Conservation (phyloP, 306 rosid genomes). For the Ormosia semicastrata region DNA sequence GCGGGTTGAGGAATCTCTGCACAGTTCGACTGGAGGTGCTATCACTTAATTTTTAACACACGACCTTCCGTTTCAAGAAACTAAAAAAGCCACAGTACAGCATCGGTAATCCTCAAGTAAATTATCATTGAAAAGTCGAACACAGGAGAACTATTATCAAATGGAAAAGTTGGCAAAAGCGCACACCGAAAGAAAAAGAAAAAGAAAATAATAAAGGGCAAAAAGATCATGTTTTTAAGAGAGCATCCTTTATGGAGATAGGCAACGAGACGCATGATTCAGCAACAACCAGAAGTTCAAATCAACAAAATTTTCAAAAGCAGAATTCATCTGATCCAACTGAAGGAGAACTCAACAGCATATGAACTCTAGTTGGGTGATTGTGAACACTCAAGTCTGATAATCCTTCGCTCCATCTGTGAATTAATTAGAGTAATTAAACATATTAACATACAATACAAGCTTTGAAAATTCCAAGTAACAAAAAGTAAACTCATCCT, state of each 20-base stretch:
- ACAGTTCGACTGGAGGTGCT: neutral
- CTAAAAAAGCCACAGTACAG: neutral
- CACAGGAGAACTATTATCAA: neutral
- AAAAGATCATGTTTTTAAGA: neutral
- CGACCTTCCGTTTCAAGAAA: neutral
- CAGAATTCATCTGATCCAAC: neutral
- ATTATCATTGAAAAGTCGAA: neutral
- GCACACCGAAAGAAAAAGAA: neutral
- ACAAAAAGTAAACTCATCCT: neutral
- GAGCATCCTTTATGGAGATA: neutral
- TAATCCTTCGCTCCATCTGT: constrained; percentile 58
- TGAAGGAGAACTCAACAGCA: neutral
- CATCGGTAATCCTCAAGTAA: neutral
- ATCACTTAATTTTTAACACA: neutral
- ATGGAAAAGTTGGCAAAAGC: neutral
- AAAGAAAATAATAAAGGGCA: neutral
- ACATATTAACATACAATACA: neutral
- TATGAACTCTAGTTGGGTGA: constrained; percentile 10
- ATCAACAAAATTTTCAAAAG: neutral
- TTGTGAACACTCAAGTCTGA: constrained; percentile 26
- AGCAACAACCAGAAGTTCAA: neutral
- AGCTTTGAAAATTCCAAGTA: neutral
- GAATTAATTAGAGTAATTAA: neutral
- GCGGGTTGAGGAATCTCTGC: too few species aligned
- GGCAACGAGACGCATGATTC: neutral